phyloP scores from a whole-genome alignment of 75 land plant species.

The Picea sitchensis region DNA sequence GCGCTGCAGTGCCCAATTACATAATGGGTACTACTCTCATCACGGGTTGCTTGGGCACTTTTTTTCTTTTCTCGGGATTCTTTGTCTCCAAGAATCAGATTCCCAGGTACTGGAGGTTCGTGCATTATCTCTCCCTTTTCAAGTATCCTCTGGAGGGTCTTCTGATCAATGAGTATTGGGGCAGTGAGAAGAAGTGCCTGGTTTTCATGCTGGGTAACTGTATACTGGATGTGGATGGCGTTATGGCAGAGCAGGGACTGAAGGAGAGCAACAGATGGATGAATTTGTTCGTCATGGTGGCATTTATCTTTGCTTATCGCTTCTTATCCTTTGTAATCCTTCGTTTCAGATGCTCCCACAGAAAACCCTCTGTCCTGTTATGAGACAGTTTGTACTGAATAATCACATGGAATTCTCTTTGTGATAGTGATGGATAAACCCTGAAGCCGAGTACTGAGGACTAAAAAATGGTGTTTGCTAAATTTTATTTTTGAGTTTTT shows the following conservation, averaged over 20 bases:
- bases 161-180: slow-evolving; percentile 77
- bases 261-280: slow-evolving; percentile 60
- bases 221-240: slow-evolving; percentile 41
- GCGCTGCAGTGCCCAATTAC: slow-evolving; percentile 80
- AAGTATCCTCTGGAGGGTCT: slow-evolving; percentile 92
- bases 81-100: slow-evolving; percentile 71
- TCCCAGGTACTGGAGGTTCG: slow-evolving; percentile 81
- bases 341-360: too few relatives aligned
- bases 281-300: slow-evolving; percentile 63
- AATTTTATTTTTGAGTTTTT: too few relatives aligned
- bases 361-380: too few relatives aligned
- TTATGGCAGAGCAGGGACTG: slow-evolving; percentile 55
- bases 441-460: too few relatives aligned
- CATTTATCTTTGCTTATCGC: slow-evolving; percentile 63
- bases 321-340: background rate
- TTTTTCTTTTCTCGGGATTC: slow-evolving; percentile 93
- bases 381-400: too few relatives aligned
- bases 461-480: too few relatives aligned
- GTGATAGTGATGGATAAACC: too few relatives aligned
- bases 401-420: too few relatives aligned
- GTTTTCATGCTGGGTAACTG: slow-evolving; percentile 32
- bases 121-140: slow-evolving; percentile 87
- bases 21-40: slow-evolving; percentile 76
- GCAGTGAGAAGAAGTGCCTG: slow-evolving; percentile 37
- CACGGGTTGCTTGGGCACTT: slow-evolving; percentile 75